Conservation (phyloP, 2,329 filamentous ascomycete genomes). For the Lasiodiplodia sp. region DNA sequence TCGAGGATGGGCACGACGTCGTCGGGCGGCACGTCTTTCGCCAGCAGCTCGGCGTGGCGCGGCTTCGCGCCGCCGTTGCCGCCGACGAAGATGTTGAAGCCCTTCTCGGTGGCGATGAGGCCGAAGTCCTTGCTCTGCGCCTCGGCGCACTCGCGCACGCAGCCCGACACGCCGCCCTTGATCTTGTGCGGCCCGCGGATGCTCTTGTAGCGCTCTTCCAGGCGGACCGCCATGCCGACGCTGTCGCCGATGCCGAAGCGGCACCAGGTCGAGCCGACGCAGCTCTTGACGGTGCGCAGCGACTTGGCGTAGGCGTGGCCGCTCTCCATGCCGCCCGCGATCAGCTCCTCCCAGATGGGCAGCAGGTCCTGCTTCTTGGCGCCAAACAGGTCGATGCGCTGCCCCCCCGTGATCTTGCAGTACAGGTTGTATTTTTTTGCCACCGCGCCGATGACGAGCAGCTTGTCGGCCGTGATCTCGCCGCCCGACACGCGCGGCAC, state of each 20-base stretch:
- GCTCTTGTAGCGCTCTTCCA: slow-evolving; percentile 92
- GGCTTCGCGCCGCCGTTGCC: slow-evolving; percentile 91
- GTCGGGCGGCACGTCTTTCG: slow-evolving; percentile 83
- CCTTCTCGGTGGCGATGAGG: slow-evolving; percentile 89
- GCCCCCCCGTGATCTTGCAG: slow-evolving; percentile 90
- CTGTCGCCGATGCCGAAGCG: slow-evolving; percentile 88
- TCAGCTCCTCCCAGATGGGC: slow-evolving; percentile 79
- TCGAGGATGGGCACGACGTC: slow-evolving; percentile 86
- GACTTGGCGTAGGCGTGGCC: slow-evolving; percentile 92
- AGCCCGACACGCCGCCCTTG: slow-evolving; percentile 88
- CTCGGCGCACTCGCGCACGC: slow-evolving; percentile 91
- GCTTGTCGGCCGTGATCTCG: slow-evolving; percentile 86
- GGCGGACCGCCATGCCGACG: slow-evolving; percentile 85
- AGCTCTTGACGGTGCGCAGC: slow-evolving; percentile 87
- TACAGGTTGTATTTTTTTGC: slow-evolving; percentile 86
- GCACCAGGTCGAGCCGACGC: slow-evolving; percentile 91
- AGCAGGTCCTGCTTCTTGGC: slow-evolving; percentile 86
- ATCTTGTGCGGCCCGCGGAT: slow-evolving; percentile 89
- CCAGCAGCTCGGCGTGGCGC: slow-evolving; percentile 80
- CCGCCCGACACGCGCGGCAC: slow-evolving; percentile 83
- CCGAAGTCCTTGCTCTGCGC: slow-evolving; percentile 95
- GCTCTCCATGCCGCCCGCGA: slow-evolving; percentile 87
- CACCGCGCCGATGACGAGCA: slow-evolving; percentile 83
- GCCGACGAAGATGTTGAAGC: slow-evolving; percentile 90
- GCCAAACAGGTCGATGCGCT: slow-evolving; percentile 92